phyloP scores from a whole-genome alignment of 805 yeast genomes.

The Saccharomycopsis oosterbeekiorum region DNA sequence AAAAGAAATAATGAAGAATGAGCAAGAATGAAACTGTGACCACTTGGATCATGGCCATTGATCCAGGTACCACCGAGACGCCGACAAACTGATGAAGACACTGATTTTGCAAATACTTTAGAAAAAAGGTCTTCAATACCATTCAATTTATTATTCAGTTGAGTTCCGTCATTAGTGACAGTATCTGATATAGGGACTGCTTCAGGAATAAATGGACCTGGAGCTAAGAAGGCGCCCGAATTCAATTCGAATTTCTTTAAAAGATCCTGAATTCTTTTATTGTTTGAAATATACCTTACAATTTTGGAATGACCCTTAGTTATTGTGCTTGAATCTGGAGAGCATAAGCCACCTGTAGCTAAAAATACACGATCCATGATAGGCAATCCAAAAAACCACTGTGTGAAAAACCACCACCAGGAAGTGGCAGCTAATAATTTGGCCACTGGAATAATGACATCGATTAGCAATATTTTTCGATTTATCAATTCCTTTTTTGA shows the following conservation, averaged over 20 bases:
- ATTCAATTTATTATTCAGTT: neutral
- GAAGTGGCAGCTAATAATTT: constrained; percentile 35
- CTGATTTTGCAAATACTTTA: neutral
- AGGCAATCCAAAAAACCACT: constrained; percentile 78
- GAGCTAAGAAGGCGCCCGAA: constrained; percentile 11
- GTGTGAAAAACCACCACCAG: constrained; percentile 85
- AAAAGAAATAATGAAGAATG: constrained; percentile 57
- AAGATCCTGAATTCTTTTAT: constrained; percentile 17
- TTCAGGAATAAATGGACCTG: constrained; percentile 13
- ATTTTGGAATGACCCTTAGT: constrained; percentile 2
- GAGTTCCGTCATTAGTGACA: neutral
- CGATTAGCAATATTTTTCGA: constrained; percentile 18
- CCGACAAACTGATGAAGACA: constrained; percentile 40
- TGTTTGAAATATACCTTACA: constrained; percentile 5
- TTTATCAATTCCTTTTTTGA: neutral
- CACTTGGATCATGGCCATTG: constrained; percentile 95
- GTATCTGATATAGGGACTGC: neutral
- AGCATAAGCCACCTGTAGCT: constrained; percentile 76
- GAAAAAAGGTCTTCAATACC: neutral
- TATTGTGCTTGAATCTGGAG: constrained; percentile 16
- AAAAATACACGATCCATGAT: constrained; percentile 80
- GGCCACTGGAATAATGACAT: constrained; percentile 23
- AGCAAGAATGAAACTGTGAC: constrained; percentile 75
- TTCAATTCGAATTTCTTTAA: constrained; percentile 10
- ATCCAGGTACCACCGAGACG: constrained; percentile 54